Conservation (phyloP, 768 basidiomycete genomes). For the Xanthoconium purpureum region DNA sequence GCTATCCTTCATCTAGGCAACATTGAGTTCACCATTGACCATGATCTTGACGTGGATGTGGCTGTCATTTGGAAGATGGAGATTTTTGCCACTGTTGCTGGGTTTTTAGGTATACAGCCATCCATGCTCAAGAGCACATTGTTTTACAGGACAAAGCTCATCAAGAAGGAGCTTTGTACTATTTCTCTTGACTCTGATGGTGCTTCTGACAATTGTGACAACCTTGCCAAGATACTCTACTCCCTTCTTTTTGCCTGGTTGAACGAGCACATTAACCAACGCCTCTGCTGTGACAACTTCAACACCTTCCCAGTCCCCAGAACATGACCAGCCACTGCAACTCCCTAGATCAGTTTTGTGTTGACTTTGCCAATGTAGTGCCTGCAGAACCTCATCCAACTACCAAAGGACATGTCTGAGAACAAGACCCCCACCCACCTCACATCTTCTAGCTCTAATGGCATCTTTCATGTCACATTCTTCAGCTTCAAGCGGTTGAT, state of each 20-base stretch:
- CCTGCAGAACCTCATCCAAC: conserved; percentile 75
- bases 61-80: conserved; percentile 89
- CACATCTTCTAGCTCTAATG: too few relatives aligned
- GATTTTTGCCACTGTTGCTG: conserved; percentile 74
- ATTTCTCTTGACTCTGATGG: conserved; percentile 94
- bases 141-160: conserved; percentile 87
- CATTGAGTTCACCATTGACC: conserved; percentile 86
- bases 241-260: conserved; percentile 86
- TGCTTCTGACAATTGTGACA: conserved; percentile 89
- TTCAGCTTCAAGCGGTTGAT: too few relatives aligned
- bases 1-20: conserved; percentile 97
- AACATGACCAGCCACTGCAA: conserved; percentile 80
- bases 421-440: too few relatives aligned
- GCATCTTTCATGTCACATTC: too few relatives aligned
- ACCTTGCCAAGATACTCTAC: conserved; percentile 53
- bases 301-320: conserved; percentile 86
- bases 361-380: conserved; percentile 97
- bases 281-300: conserved; percentile 91
- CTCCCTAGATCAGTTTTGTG: conserved; percentile 37
- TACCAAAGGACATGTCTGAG: too few relatives aligned
- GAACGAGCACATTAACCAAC: conserved; percentile 94
- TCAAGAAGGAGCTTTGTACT: conserved; percentile 96
- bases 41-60: conserved; percentile 82
- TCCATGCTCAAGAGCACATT: conserved; percentile 72
- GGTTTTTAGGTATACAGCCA: conserved; percentile 83